Evolutionary conservation across 2,329 filamentous ascomycete species (phyloP), one percentile per base, ranked within the genome.

Genomic region (Apiospora malaysiana): DNA sequence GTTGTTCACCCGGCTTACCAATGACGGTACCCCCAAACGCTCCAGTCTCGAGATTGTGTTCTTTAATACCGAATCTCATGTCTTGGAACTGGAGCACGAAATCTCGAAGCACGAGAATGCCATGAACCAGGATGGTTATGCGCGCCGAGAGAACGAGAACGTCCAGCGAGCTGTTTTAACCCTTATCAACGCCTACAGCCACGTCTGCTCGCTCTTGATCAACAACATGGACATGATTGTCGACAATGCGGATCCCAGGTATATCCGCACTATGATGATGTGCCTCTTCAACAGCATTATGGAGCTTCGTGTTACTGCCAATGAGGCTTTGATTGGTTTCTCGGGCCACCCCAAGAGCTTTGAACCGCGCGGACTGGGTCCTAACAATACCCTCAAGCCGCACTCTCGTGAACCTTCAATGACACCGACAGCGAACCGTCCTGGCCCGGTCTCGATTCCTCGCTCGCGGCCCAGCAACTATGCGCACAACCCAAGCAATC

Each of bases 241-340:
- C 70, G 86, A 90, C 75, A 91, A 91, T 71, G 89, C 88, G 72
- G 90, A 92, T 75, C 89, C 90, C 27, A 86, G 90, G 72, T 92
- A 92, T 77, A 90, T 92, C 76, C 88, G 90, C 66, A 90, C 89
- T 3, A 84, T 92, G 74, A 80, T 92, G 76, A 85, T 90, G 79
- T 84, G 89, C 74, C 83, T 92, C 7, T 92, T 91, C 78, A 91
- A 91, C 75, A 91, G 90, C 79, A 88, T 91, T 72, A 91, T 90
- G 85, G 90, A 92, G 78, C 84, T 92, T 68, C 87, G 89, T 9
- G 88, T 88, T 3, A 89, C 88, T 42, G 79, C 78, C 27, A 75
- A 78, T 68, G 78, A 79, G 73, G 76, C 76, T 63, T 73, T 76
- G 25, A 74, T 74, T 42, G 74, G 75, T 45, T 69, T 75, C 46